Percentiles rank a stretch among this genome's conserved stretches.
Conservation (phyloP, 73 alveolate genomes). For the Symbiodinium natans region DNA sequence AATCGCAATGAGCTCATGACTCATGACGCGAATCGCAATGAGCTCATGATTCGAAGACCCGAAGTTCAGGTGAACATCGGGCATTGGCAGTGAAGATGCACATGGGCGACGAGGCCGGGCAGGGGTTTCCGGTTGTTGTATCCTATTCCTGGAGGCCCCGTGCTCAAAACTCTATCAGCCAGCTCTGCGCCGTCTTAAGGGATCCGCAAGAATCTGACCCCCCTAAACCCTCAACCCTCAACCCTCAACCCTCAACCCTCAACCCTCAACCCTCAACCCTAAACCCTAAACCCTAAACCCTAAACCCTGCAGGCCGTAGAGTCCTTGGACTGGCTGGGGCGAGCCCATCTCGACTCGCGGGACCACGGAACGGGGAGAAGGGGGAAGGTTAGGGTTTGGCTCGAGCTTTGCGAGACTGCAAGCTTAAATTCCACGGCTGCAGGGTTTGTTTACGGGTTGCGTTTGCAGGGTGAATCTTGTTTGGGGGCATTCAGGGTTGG, state of each 20-base stretch:
- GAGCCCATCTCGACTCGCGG: conserved; percentile 2
- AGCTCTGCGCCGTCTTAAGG: not conserved
- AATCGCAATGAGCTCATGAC: no score
- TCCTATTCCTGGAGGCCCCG: no score
- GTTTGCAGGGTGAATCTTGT: not conserved
- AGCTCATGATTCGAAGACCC: no score
- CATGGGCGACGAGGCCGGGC: not conserved
- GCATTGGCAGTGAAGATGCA: not conserved
- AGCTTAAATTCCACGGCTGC: no score
- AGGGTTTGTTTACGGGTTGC: no score
- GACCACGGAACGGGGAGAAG: not conserved
- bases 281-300: not conserved
- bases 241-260: no score
- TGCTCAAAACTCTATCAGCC: no score
- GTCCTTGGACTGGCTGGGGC: not conserved
- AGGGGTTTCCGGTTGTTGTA: no score
- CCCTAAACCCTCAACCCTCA: no score
- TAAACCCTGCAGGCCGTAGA: not conserved
- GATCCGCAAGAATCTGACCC: not conserved
- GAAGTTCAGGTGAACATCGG: not conserved
- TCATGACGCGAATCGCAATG: no score
- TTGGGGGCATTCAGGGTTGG: not conserved
- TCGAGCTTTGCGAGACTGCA: not conserved
- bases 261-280: no score
- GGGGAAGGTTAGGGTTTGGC: not conserved